Evolutionary conservation across 768 basidiomycete genomes (phyloP), one percentile per base, ranked within the genome.

Genomic region (Sarcodon aspratus): DNA sequence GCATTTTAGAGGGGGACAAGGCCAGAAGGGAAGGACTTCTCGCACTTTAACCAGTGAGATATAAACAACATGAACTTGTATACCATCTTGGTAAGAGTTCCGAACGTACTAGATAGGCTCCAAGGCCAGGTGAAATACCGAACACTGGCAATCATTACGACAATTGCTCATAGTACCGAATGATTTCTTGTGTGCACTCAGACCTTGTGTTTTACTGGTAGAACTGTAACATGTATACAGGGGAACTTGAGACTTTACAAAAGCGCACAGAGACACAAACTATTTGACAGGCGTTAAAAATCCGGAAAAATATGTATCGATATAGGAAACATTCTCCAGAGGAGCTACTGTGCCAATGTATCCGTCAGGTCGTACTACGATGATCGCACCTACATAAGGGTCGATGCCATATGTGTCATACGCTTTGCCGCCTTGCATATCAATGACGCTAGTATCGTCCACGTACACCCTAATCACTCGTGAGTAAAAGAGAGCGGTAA

Each of bases 281-380:
- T 5, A 27, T 27, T 27, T 27, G 21, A 5, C 21, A 27, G 21
- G 21, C 15, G 44, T 36, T 59, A 73, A 61, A 56, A 83, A 80
- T 1, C 59, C 57, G 1, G 59, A 55, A 36, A 85, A 77, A 55
- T 83, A 84, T 1, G 18, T 17, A 32, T 69, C 63, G 42, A 85
- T 43, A 1, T 56, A 56, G 10, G 62, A 57, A 21, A 57, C 46
- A 8, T 68, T 53, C n/a, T 69, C 67, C 37, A 84, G 61, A 0
- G 81, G 73, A 1, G 69, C 69, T 32, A 85, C 65, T 54, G 66
- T 68, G 3, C 77, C 79, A 32, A 86, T 71, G 49, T 82, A 83
- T 12, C 82, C 83, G 55, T 81, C 81, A 7, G 80, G 80, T 21
- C 82, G 69, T 6, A 82, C 71, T 45, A 79, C 65, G 7, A 79